Base-by-base conservation (phyloP, 225 moss, liverwort and hornwort genomes). In the Antitrichia curtipendula region DNA sequence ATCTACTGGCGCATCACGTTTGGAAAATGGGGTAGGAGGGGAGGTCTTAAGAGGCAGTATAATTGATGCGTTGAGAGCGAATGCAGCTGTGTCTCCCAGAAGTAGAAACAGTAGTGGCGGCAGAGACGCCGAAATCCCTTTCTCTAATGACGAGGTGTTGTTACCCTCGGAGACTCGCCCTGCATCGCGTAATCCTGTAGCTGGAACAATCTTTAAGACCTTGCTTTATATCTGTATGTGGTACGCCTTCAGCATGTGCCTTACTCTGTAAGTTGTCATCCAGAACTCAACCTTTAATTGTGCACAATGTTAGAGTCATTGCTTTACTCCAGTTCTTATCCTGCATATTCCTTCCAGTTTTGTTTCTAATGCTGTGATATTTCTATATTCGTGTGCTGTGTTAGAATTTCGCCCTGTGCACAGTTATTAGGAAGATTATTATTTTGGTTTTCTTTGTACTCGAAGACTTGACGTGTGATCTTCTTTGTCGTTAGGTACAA, bases 181-280 rank as follows among this genome's bases (percentile, higher is more conserved):
- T 88, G 34, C 92, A 40, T 79, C 91, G 56, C 87, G 88, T 40
- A 85, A 91, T 90, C 85, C 80, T 82, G 71, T 94, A 80, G 36
- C 85, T 74, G 81, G 66, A 86, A 91, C 94, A 77, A 90, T 97
- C 73, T 32, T 93, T 38, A 96, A 95, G 93, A 99, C 95, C 38
- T 57, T 95, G 45, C 85, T 92, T 91, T 89, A 92, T 75, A 94
- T 99, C 60, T 74, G 92, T 56, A 59, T 97, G 90, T 99, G 99
- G 99, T 99, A 96, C 87, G 88, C 91, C 85, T 91, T 97, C 91
- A 99, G 99, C 95, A 93, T 94, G 61, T 94, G 93, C 73, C 92
- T 99, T 77, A 96, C 96, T 36, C 82, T 97, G 99, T 99, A 95
- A 97, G 98, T 95, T 82, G 54, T 76, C 83, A 82, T 85, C 65